A percentile compares a stretch with the other conserved stretches of the same genome.
phyloP scores from a whole-genome alignment of 768 basidiomycete species.

The Candolleomyces eurysporus region DNA sequence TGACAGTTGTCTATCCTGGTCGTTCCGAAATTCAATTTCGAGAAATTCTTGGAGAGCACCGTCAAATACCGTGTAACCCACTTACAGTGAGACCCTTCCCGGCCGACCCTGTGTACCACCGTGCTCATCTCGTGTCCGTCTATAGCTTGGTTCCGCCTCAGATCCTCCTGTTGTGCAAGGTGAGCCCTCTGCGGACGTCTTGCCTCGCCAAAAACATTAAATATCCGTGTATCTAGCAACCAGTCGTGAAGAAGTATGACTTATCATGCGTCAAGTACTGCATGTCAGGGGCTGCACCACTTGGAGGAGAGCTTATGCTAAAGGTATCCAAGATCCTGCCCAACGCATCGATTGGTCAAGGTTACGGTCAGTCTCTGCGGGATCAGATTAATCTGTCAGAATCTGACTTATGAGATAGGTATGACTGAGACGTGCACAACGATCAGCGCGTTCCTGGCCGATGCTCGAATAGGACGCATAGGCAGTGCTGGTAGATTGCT shows the following conservation, averaged over 20 bases:
- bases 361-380: slow-evolving; percentile 43
- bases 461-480: slow-evolving; percentile 42
- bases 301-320: slow-evolving; percentile 54
- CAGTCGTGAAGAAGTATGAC: slow-evolving; percentile 46
- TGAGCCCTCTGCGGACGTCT: slow-evolving; percentile 17
- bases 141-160: slow-evolving; percentile 64
- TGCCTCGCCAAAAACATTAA: slow-evolving; percentile 1
- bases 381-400: neutral
- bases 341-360: slow-evolving; percentile 63
- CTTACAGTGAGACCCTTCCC: slow-evolving; percentile 41
- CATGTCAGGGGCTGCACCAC: slow-evolving; percentile 62
- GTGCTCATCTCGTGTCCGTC: neutral
- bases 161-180: slow-evolving; percentile 66
- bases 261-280: slow-evolving; percentile 51
- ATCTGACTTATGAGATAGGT: slow-evolving; percentile 33
- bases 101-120: too few relatives aligned
- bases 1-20: slow-evolving; percentile 53
- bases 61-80: slow-evolving; percentile 53
- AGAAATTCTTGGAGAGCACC: slow-evolving; percentile 53
- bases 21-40: slow-evolving; percentile 64
- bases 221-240: slow-evolving; percentile 37
- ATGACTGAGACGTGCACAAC: slow-evolving; percentile 64
- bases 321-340: slow-evolving; percentile 47
- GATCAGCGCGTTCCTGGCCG: slow-evolving; percentile 43
- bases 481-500: slow-evolving; percentile 60